Conservation (phyloP, 441 rosid genomes). For the Corymbia calophylla region DNA sequence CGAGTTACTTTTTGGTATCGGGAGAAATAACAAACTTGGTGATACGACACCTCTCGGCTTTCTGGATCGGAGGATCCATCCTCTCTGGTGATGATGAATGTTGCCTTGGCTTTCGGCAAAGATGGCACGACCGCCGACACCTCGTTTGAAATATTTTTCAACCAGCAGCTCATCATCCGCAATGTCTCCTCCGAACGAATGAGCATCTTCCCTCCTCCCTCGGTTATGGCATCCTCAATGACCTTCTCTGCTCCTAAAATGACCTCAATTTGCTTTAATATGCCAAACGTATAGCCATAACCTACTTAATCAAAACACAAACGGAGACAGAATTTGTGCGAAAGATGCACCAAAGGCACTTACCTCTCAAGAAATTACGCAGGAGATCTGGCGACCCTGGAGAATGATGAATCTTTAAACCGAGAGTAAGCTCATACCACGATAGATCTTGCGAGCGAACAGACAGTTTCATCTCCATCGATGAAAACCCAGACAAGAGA, state of each 20-base stretch:
- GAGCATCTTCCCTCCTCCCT: background rate
- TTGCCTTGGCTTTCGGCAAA: background rate
- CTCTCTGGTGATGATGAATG: background rate
- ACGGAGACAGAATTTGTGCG: background rate
- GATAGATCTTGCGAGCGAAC: background rate
- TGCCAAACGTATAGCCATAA: background rate
- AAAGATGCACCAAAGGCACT: background rate
- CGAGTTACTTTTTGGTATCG: background rate
- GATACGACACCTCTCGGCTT: background rate
- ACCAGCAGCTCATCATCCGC: background rate
- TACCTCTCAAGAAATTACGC: background rate
- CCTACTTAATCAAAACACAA: background rate
- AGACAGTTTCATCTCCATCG: background rate
- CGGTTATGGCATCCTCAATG: background rate
- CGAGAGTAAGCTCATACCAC: background rate
- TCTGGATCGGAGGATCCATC: background rate
- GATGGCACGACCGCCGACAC: background rate
- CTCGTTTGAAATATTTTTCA: background rate
- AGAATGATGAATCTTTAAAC: background rate
- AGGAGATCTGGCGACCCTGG: background rate
- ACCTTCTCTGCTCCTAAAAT: background rate
- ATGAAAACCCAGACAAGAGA: background rate
- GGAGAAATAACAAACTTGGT: background rate
- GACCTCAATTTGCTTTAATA: background rate
- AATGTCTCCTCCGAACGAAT: background rate